Evolutionary conservation across 441 rosid species (phyloP).

Genomic region (Euphorbia celastroides): DNA sequence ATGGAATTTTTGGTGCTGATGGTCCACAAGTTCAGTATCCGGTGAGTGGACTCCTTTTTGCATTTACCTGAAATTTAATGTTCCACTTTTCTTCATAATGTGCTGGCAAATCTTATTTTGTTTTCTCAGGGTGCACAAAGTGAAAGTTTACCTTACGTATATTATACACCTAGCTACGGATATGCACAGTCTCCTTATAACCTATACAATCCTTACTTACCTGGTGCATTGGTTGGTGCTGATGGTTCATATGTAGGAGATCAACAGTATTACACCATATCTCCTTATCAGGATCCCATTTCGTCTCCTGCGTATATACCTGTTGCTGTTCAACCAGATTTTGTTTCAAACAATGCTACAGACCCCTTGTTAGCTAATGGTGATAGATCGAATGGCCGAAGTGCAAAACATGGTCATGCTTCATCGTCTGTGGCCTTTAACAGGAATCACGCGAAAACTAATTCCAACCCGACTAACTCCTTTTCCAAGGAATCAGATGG

Average conservation of each 20-base stretch:
- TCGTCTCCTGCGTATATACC: slow-evolving; percentile 59
- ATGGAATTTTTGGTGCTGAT: slow-evolving; percentile 66
- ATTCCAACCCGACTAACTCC: slow-evolving; percentile 38
- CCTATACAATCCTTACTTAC: slow-evolving; percentile 87
- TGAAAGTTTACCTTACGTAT: slow-evolving; percentile 76
- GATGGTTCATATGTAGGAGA: slow-evolving; percentile 54
- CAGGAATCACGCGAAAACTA: slow-evolving; percentile 39
- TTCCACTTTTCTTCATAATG: not conserved
- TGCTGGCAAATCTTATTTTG: slow-evolving; percentile 11
- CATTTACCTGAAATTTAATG: not conserved
- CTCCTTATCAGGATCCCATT: slow-evolving; percentile 55
- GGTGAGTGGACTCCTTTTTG: slow-evolving; percentile 32
- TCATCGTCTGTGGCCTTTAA: slow-evolving; percentile 44
- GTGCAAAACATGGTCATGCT: slow-evolving; percentile 34
- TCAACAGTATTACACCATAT: slow-evolving; percentile 61
- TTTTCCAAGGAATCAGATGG: slow-evolving; percentile 36
- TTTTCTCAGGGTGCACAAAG: slow-evolving; percentile 63
- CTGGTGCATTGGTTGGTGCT: slow-evolving; percentile 68
- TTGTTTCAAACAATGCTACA: slow-evolving; percentile 28
- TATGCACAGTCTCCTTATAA: slow-evolving; percentile 84
- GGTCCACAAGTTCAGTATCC: slow-evolving; percentile 71
- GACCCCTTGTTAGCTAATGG: slow-evolving; percentile 44
- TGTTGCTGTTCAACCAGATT: slow-evolving; percentile 52
- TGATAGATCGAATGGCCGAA: slow-evolving; percentile 46
- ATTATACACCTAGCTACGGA: slow-evolving; percentile 76